Evolutionary conservation across 305 asterid species (phyloP), one percentile per base, ranked within the genome.

Genomic region (Galium porrigens): DNA sequence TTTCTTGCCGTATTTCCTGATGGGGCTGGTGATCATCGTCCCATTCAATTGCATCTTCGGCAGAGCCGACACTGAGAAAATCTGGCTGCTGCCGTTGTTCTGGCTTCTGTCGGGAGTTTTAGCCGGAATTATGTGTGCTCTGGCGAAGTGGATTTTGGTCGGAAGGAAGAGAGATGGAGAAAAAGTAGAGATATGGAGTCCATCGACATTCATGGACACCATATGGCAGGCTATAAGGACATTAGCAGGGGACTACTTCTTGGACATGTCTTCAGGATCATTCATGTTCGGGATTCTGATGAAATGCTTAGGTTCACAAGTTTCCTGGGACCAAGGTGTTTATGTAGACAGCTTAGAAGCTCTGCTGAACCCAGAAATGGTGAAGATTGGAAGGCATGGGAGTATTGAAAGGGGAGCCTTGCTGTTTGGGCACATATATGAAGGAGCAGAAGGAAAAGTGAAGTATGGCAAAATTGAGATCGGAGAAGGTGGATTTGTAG

Each of bases 301-400:
- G 94, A 84, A 76, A 80, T 63, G 76, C 14, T 79, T 86, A 88
- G 96, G 96, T 39, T 82, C 95, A 27, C 61, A 68, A 0, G 65
- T 86, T 7, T 84, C 54, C 22, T 68, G 64, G 66, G 34, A 77
- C 1, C 11, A 80, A 61, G 68, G 89, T 22, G 86, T 76, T 27
- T 85, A 89, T 65, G 85, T 85, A 41, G 95, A 86, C 41, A 84
- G 87, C 54, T 80, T 79, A 81, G 96, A 94, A 65, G 89, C 90
- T 3, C 51, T 78, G 60, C 58, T 89, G 75, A 89, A 86, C 75
- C 88, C 94, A 27, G 90, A 86, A 68, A 71, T 84, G 77, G 67
- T 84, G 25, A 71, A 67, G 39, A 61, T 84, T 29, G 76, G 81
- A 64, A 72, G 68, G 49, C 68, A 78, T 18, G 88, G 86, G 14